Percentiles rank a stretch among this genome's conserved stretches.
Conservation (phyloP, 768 basidiomycete species). For the Suillus cothurnatus region DNA sequence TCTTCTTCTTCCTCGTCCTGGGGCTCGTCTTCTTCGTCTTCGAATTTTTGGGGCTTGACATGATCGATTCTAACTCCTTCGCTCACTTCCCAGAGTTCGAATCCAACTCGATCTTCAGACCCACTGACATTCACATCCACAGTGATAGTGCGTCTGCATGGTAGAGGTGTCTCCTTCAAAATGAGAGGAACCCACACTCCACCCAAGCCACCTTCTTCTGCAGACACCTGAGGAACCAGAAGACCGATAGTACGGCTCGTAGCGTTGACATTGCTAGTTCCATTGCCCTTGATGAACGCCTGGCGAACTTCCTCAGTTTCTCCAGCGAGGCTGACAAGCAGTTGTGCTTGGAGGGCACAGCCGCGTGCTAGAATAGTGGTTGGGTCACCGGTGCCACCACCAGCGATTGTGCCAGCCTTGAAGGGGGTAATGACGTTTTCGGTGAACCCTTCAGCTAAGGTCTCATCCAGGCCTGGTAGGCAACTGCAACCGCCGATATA, state of each 20-base stretch:
- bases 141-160: constrained; percentile 59
- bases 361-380: constrained; percentile 77
- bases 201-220: constrained; percentile 46
- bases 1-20: constrained; percentile 60
- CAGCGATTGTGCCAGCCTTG: constrained; percentile 63
- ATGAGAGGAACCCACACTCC: constrained; percentile 70
- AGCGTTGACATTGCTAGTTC: constrained; percentile 49
- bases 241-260: constrained; percentile 66
- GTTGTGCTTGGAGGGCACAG: constrained; percentile 72
- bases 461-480: constrained; percentile 74
- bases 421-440: constrained; percentile 70
- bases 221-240: constrained; percentile 55
- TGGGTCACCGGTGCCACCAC: constrained; percentile 76
- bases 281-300: constrained; percentile 49
- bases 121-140: constrained; percentile 57
- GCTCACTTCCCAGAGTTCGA: constrained; percentile 79
- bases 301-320: constrained; percentile 51
- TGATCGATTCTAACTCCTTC: constrained; percentile 69
- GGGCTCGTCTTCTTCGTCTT: constrained; percentile 47
- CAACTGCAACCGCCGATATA: constrained; percentile 78
- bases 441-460: constrained; percentile 52
- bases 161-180: constrained; percentile 70
- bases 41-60: constrained; percentile 47
- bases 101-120: constrained; percentile 43
- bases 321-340: constrained; percentile 52